Base-by-base conservation (phyloP, 768 basidiomycete species). In the Termitomyces sp. region DNA sequence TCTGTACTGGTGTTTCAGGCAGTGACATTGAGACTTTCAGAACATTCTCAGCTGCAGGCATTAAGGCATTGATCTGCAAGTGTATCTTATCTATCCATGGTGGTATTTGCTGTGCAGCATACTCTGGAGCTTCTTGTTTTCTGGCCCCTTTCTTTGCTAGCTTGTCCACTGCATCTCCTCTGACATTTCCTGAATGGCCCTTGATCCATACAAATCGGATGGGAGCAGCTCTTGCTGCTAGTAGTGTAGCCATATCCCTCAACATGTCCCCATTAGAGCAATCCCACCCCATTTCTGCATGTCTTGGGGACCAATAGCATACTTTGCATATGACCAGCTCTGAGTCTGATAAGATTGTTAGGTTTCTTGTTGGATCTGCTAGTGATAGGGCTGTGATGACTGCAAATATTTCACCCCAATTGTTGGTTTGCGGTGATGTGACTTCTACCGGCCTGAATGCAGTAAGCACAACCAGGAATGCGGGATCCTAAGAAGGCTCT, bases 241-340 rank as follows among this genome's bases (percentile, higher is more conserved):
- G 62, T 7, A 58, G 52, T 5, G 12, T 11, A 38, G 31, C 69
- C 31, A 73, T 60, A 10, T 73, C 57, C 0, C 63, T 67, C 12
- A 74, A 29, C 3, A 72, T 55, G 11, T 53, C 59, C 5, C 60
- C 63, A 22, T 68, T 63, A 3, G 53, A 35, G 0, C 65, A 50
- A 29, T 39, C 50, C 2, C 68, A 62, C 10, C 54, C 46, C 0
- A 70, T 69, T 7, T 70, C 63, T n/a, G 74, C 32, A 29, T 60
- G 54, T 43, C 68, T 68, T 0, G 73, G 70, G 18, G 69, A 59
- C 7, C 74, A 67, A 39, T 76, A 70, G 31, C 66, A 68, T 1
- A 72, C 75, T 15, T 69, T 69, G 16, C 63, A 63, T 54, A 73
- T 45, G 2, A 45, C 44, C 20, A 77, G 18, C 15, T 51, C 50